Percentiles rank a stretch among this genome's conserved stretches.
phyloP scores from a whole-genome alignment of 2,329 filamentous ascomycete genomes.

The Calonectria multiphialidica region DNA sequence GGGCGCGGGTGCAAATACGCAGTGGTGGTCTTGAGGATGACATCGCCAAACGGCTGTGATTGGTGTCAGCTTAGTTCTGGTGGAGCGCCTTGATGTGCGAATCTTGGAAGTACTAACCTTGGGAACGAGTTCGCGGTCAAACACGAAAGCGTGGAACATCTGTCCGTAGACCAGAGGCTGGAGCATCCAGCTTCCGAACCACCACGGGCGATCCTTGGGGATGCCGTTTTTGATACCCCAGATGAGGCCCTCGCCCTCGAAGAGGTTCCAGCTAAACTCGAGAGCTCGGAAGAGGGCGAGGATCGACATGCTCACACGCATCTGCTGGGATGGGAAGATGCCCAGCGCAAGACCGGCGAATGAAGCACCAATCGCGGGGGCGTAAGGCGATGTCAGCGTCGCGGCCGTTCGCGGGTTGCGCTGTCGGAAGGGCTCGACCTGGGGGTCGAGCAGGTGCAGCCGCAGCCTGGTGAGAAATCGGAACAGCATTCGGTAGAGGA shows the following conservation, averaged over 20 bases:
- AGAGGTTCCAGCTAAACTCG: constrained; percentile 88
- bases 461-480: constrained; percentile 89
- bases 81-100: neutral
- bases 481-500: constrained; percentile 90
- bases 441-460: constrained; percentile 81
- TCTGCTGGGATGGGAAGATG: constrained; percentile 73
- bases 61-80: constrained; percentile 1
- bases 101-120: constrained; percentile 56
- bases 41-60: constrained; percentile 54
- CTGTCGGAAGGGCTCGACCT: constrained; percentile 82
- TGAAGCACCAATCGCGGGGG: constrained; percentile 91
- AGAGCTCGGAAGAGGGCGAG: constrained; percentile 84
- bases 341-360: constrained; percentile 87
- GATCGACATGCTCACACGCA: constrained; percentile 85
- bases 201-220: constrained; percentile 78
- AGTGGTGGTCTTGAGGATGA: constrained; percentile 78
- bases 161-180: constrained; percentile 83
- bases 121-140: constrained; percentile 81
- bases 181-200: constrained; percentile 87
- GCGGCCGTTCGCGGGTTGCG: constrained; percentile 84
- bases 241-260: constrained; percentile 79
- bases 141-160: constrained; percentile 80
- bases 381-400: constrained; percentile 84
- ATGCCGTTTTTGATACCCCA: constrained; percentile 68
- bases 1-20: constrained; percentile 85